Conservation (phyloP, 225 moss, liverwort and hornwort species). For the Marchantia polymorpha region DNA sequence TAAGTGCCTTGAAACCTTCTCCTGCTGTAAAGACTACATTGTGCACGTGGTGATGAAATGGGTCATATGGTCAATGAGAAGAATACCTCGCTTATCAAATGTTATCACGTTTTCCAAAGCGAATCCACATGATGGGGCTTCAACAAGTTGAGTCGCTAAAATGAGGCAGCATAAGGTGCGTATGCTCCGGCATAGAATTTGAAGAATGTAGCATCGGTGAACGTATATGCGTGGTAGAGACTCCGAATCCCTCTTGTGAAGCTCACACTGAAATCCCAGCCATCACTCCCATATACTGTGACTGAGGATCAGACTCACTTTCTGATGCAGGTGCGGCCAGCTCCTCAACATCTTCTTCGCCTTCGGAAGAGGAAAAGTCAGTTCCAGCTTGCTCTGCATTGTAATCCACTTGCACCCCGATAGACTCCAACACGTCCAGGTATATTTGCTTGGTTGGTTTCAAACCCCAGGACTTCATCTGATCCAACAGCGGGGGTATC, state of each 20-base stretch:
- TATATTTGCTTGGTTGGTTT: slow-evolving; percentile 54
- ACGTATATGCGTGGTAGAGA: not conserved
- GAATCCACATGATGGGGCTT: not conserved
- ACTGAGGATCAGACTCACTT: not conserved
- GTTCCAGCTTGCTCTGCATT: not conserved
- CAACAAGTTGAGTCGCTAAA: not conserved
- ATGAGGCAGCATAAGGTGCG: not conserved
- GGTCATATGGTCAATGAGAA: too few species aligned
- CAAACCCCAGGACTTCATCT: slow-evolving; percentile 54
- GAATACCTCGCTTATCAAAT: too few species aligned
- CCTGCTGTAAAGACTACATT: too few species aligned
- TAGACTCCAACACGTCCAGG: slow-evolving; percentile 51
- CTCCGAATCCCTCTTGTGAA: too few species aligned
- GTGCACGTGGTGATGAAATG: too few species aligned
- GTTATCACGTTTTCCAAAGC: not conserved
- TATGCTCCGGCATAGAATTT: not conserved
- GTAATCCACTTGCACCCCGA: slow-evolving; percentile 29
- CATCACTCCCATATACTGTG: slow-evolving; percentile 6
- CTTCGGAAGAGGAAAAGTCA: slow-evolving; percentile 3
- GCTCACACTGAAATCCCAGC: slow-evolving; percentile 2
- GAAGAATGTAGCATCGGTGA: not conserved
- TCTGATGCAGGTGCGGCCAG: not conserved
- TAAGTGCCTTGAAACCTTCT: too few species aligned
- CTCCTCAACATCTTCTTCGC: slow-evolving; percentile 3
- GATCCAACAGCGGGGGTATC: slow-evolving; percentile 60